These are phyloP conservation scores for Fusarium incarnatum DNA, from an alignment of 2,329 filamentous ascomycete genomes.

Conservation along the genomic window DNA sequence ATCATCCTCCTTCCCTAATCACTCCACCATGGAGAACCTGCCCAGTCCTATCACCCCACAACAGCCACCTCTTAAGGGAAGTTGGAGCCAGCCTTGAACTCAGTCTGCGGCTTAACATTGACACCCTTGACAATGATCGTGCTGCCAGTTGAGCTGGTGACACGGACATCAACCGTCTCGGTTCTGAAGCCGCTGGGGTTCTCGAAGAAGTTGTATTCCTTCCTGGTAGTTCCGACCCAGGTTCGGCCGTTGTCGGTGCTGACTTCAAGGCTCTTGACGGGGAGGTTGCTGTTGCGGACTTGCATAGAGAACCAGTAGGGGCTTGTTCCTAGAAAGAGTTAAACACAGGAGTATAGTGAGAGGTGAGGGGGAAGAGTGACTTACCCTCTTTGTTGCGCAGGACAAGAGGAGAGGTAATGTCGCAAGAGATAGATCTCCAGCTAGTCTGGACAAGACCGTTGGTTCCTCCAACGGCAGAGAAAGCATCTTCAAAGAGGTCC, in stretches of 20 bases:
- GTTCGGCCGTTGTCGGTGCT: slow-evolving; percentile 68
- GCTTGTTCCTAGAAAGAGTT: slow-evolving; percentile 16
- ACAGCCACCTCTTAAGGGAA: slow-evolving; percentile 34
- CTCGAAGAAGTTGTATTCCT: slow-evolving; percentile 72
- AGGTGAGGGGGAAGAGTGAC: slow-evolving; percentile 22
- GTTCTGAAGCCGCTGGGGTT: slow-evolving; percentile 67
- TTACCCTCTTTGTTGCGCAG: slow-evolving; percentile 59
- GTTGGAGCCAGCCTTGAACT: slow-evolving; percentile 49
- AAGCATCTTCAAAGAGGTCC: slow-evolving; percentile 60
- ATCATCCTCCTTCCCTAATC: neutral
- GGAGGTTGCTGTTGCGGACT: slow-evolving; percentile 71
- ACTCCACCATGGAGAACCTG: neutral
- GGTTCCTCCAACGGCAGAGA: slow-evolving; percentile 52
- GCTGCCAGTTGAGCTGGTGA: slow-evolving; percentile 65
- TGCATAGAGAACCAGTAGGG: slow-evolving; percentile 61
- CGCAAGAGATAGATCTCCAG: slow-evolving; percentile 54
- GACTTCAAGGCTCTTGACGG: slow-evolving; percentile 68
- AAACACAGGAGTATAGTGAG: neutral
- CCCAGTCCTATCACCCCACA: too few relatives aligned
- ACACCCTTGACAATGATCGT: slow-evolving; percentile 65
- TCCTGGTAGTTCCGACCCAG: slow-evolving; percentile 66
- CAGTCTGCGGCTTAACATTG: slow-evolving; percentile 50
- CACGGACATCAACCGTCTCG: slow-evolving; percentile 64
- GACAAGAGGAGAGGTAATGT: slow-evolving; percentile 55
- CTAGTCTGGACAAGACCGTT: slow-evolving; percentile 53